Evolutionary conservation across 305 asterid species (phyloP), one percentile per base, ranked within the genome.

Genomic region (Galium porrigens): DNA sequence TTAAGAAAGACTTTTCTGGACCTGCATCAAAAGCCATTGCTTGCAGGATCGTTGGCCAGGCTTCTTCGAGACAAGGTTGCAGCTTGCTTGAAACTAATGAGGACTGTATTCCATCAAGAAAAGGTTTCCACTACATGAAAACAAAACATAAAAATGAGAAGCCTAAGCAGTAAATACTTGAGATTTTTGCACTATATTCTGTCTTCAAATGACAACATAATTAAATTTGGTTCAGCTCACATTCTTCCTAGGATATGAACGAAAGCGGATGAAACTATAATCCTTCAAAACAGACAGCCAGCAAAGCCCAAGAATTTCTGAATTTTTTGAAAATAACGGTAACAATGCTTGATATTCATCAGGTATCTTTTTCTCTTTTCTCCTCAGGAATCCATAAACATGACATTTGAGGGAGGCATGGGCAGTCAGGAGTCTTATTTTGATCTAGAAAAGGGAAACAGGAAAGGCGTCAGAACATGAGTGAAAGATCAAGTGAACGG

Each of bases 401-500:
- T 89, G 86, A 71, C 97, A 94, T 77, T 87, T 94, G 75, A 94
- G 94, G 70, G 97, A 89, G 62, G 99, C 96, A 79, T 94, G 96
- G 72, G 88, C 99, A 22, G 87, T 80, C 74, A 94, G 89, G 75
- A 94, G 97, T 81, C 99, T 82, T 72, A 90, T 82, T 83, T 90
- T 94, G 74, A 94, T 86, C 99, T 94, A 84, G 70, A 75, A 80
- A 71, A 61, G 73, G 56, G 58, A 67, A 60, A 71, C 65, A 61
- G 7, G 30, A 32, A 54, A 63, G 70, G 70, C 60, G 61, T 49
- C 41, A 68, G 48, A 18, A 30, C 12, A 7, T 34, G 18, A 42
- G 52, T 25, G 37, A 65, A 27, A 68, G 63, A 41, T n/a, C 10
- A 33, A 22, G 44, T 4, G 42, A 53, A 61, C 10, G 10, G 62